A percentile compares a stretch with the other conserved stretches of the same genome.
These are phyloP conservation scores for Talaromyces pinophilus DNA, from an alignment of 2,329 filamentous ascomycete genomes.

Conservation along the genomic window DNA sequence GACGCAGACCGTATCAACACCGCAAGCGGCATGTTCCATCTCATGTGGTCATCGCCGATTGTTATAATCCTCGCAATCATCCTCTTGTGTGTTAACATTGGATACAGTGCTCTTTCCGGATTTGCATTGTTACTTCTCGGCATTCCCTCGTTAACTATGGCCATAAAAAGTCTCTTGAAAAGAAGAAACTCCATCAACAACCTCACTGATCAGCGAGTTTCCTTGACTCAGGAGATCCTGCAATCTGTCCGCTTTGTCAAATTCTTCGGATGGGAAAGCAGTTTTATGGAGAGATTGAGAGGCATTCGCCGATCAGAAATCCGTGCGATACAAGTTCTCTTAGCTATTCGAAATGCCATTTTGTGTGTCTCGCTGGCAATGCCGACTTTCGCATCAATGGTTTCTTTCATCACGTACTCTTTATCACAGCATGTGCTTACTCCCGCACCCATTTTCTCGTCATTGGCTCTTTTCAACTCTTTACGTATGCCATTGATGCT, in stretches of 20 bases:
- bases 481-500: constrained; percentile 87
- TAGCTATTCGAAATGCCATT: constrained; percentile 82
- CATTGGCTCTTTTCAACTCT: constrained; percentile 88
- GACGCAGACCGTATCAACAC: constrained; percentile 92
- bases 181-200: constrained; percentile 84
- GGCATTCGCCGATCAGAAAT: constrained; percentile 77
- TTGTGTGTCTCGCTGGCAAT: constrained; percentile 79
- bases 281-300: constrained; percentile 75
- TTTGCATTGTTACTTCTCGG: constrained; percentile 79
- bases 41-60: constrained; percentile 83
- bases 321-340: constrained; percentile 74
- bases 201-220: constrained; percentile 88
- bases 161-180: constrained; percentile 73
- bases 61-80: constrained; percentile 72
- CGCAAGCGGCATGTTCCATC: constrained; percentile 84
- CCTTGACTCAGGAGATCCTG: constrained; percentile 87
- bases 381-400: constrained; percentile 92
- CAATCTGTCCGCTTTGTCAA: constrained; percentile 93
- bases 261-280: constrained; percentile 91
- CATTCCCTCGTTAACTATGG: constrained; percentile 73
- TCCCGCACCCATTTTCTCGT: constrained; percentile 85
- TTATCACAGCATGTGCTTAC: constrained; percentile 66
- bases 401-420: constrained; percentile 81
- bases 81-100: constrained; percentile 81
- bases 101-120: constrained; percentile 84